Conservation (phyloP, 805 yeast genomes). For the Yarrowia sp. region DNA sequence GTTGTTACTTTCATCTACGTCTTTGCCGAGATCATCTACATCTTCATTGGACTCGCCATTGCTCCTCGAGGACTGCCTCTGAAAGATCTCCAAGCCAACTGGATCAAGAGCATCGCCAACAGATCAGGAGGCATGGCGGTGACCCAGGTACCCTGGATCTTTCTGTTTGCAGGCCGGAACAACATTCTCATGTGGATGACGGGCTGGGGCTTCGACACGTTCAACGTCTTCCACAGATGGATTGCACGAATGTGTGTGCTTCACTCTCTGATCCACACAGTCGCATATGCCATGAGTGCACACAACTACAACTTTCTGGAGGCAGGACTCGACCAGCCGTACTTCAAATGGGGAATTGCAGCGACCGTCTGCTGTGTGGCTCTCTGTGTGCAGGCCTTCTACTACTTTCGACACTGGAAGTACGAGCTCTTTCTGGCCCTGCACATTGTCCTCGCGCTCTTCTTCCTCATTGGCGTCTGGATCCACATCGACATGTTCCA, state of each 20-base stretch:
- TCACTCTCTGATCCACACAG: constrained; percentile 45
- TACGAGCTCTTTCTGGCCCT: constrained; percentile 67
- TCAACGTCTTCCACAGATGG: constrained; percentile 63
- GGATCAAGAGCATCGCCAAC: constrained; percentile 46
- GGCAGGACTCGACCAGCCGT: constrained; percentile 5
- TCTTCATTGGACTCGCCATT: constrained; percentile 49
- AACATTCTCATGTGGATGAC: constrained; percentile 67
- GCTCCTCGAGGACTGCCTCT: constrained; percentile 51
- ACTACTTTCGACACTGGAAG: constrained; percentile 57
- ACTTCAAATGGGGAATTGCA: constrained; percentile 53
- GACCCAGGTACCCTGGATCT: constrained; percentile 46
- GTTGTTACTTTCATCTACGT: constrained; percentile 51
- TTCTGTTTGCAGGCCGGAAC: constrained; percentile 68
- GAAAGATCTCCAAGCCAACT: constrained; percentile 44
- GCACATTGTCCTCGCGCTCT: constrained; percentile 63
- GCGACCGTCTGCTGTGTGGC: constrained; percentile 55
- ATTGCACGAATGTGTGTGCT: constrained; percentile 44
- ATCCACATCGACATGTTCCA: constrained; percentile 57
- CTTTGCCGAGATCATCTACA: constrained; percentile 46
- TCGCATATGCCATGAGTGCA: constrained; percentile 40
- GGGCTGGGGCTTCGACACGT: constrained; percentile 67
- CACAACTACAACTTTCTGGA: not conserved
- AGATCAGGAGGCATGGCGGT: constrained; percentile 45
- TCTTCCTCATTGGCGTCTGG: constrained; percentile 64
- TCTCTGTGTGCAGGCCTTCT: constrained; percentile 58